Conservation (phyloP, 148 eudicot genomes). For the Bassia scoparia region DNA sequence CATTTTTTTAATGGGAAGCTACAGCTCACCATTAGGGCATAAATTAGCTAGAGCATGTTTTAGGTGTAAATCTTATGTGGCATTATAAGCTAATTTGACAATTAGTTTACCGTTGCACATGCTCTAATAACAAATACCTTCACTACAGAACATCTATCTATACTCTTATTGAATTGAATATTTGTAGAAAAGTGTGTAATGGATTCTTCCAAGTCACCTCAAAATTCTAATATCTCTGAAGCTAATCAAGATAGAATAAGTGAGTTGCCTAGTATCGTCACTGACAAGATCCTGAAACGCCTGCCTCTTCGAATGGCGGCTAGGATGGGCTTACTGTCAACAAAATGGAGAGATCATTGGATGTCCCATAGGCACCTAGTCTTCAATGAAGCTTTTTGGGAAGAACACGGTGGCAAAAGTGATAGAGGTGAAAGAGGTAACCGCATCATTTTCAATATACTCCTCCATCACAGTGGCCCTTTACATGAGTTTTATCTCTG, state of each 20-base stretch:
- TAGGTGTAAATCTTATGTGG: no score
- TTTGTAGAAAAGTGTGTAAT: no score
- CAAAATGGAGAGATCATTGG: slow-evolving; percentile 8
- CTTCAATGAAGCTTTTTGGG: neutral
- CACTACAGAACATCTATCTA: no score
- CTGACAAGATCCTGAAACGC: slow-evolving; percentile 1
- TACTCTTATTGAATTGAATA: no score
- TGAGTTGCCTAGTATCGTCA: neutral
- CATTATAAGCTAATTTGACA: no score
- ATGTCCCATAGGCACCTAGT: neutral
- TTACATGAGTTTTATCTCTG: neutral
- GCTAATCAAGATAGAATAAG: slow-evolving; percentile 4
- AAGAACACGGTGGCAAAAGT: neutral
- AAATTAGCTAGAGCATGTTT: no score
- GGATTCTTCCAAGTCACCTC: neutral
- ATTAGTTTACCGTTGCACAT: no score
- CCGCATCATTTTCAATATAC: neutral
- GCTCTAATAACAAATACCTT: no score
- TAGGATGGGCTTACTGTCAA: slow-evolving; percentile 6
- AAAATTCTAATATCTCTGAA: no score
- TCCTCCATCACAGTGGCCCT: slow-evolving; percentile 1
- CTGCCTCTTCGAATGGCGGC: slow-evolving; percentile 11
- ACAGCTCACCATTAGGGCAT: no score
- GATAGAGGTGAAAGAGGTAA: neutral
- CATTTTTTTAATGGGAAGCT: no score